Conservation (phyloP, 495 filamentous ascomycete genomes). For the Cairneyella variabilis region DNA sequence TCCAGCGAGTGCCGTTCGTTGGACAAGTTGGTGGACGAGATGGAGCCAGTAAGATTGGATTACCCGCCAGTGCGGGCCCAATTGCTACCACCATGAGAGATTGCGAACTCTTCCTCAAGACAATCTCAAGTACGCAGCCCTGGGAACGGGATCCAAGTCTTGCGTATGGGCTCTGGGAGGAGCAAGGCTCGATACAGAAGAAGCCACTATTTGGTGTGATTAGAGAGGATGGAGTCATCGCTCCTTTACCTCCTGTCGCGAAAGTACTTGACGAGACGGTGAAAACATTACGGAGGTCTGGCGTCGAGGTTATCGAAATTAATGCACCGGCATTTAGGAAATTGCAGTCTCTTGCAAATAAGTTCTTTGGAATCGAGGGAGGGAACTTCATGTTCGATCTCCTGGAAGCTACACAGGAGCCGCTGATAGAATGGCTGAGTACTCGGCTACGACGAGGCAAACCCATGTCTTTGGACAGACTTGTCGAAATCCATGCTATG, state of each 20-base stretch:
- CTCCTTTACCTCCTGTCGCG: constrained; percentile 55
- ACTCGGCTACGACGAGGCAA: constrained; percentile 39
- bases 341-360: constrained; percentile 52
- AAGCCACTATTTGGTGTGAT: constrained; percentile 52
- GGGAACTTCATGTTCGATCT: constrained; percentile 48
- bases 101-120: constrained; percentile 39
- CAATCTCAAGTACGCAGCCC: constrained; percentile 30
- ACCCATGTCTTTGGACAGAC: constrained; percentile 37
- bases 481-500: constrained; percentile 47
- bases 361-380: constrained; percentile 55
- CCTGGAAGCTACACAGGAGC: constrained; percentile 49
- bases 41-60: constrained; percentile 11
- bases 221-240: constrained; percentile 51
- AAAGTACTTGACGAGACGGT: constrained; percentile 51
- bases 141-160: constrained; percentile 38
- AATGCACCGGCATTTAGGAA: constrained; percentile 44
- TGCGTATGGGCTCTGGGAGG: constrained; percentile 37
- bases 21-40: constrained; percentile 32
- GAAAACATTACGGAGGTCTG: constrained; percentile 34
- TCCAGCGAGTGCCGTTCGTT: constrained; percentile 51
- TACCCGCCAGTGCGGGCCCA: constrained; percentile 39
- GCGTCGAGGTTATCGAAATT: constrained; percentile 52
- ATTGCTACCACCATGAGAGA: constrained; percentile 37
- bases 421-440: constrained; percentile 56
- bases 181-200: constrained; percentile 22